phyloP scores from a whole-genome alignment of 2,329 filamentous ascomycete genomes.

The Trichoderma citrinoviride region DNA sequence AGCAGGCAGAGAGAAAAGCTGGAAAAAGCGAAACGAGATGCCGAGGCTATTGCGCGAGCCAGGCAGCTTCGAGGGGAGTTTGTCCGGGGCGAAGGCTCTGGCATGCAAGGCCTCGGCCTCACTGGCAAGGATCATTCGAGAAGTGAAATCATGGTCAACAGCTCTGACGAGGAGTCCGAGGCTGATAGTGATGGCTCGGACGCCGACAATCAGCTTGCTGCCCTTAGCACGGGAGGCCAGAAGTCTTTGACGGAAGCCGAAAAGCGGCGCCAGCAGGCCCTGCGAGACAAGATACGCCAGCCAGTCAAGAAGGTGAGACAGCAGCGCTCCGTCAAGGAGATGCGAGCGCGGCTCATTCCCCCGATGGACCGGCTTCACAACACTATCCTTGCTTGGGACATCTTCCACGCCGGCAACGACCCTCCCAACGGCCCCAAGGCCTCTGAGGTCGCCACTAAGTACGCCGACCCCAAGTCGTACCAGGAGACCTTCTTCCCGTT shows the following conservation, averaged over 20 bases:
- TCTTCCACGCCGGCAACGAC: slow-evolving; percentile 83
- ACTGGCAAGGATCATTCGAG: slow-evolving; percentile 77
- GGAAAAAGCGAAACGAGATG: slow-evolving; percentile 69
- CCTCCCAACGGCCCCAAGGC: slow-evolving; percentile 76
- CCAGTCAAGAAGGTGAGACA: slow-evolving; percentile 84
- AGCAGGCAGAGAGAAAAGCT: slow-evolving; percentile 73
- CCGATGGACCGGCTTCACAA: slow-evolving; percentile 83
- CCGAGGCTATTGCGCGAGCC: slow-evolving; percentile 67
- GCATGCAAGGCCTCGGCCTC: slow-evolving; percentile 67
- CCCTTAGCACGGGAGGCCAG: slow-evolving; percentile 47
- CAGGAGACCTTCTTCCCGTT: slow-evolving; percentile 88
- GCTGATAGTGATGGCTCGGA: slow-evolving; percentile 60
- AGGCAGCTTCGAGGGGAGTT: slow-evolving; percentile 46
- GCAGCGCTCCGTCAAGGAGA: slow-evolving; percentile 82
- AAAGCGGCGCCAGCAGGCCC: slow-evolving; percentile 43
- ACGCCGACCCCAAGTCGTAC: slow-evolving; percentile 73
- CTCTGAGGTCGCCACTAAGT: slow-evolving; percentile 72
- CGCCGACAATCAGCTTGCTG: slow-evolving; percentile 51
- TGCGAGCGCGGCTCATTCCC: slow-evolving; percentile 87
- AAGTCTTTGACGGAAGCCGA: slow-evolving; percentile 51
- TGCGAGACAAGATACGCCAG: slow-evolving; percentile 58
- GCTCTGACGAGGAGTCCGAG: slow-evolving; percentile 71
- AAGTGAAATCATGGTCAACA: slow-evolving; percentile 88
- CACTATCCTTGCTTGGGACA: slow-evolving; percentile 89
- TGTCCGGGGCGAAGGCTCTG: slow-evolving; percentile 69